A percentile compares a stretch with the other conserved stretches of the same genome.
These are phyloP conservation scores for Alternaria infectoria DNA, from an alignment of 2,329 filamentous ascomycete species.

Conservation along the genomic window DNA sequence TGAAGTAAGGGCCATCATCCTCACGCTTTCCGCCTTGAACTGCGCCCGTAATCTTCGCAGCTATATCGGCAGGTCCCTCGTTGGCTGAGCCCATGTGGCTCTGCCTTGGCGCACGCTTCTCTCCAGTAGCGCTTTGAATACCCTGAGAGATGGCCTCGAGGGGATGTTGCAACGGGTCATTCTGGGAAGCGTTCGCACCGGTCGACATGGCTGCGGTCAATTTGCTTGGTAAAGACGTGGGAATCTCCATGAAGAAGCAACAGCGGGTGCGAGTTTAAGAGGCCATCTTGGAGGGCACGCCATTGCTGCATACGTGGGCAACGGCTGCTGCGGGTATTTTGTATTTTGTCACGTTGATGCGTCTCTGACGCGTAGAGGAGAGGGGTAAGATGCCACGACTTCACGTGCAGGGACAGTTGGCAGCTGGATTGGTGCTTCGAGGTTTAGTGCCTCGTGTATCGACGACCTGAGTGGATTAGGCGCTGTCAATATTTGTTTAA, in stretches of 20 bases:
- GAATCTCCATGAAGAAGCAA: slow-evolving; percentile 22
- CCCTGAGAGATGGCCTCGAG: slow-evolving; percentile 51
- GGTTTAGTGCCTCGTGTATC: not conserved
- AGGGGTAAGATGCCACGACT: not conserved
- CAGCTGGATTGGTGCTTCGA: not conserved
- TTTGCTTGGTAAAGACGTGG: slow-evolving; percentile 16
- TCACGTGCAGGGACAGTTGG: slow-evolving; percentile 3
- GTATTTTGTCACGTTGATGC: slow-evolving; percentile 26
- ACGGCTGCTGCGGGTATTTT: not conserved
- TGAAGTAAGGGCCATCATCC: slow-evolving; percentile 61
- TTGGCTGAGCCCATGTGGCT: slow-evolving; percentile 54
- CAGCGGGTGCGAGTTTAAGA: not conserved
- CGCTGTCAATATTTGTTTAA: not conserved
- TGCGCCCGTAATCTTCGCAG: slow-evolving; percentile 58
- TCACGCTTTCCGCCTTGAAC: slow-evolving; percentile 54
- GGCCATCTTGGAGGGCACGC: not conserved
- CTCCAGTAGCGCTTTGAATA: slow-evolving; percentile 49
- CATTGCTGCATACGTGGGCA: slow-evolving; percentile 6
- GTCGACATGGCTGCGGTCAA: slow-evolving; percentile 30
- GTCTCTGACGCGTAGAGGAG: slow-evolving; percentile 21
- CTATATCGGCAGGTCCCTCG: slow-evolving; percentile 60
- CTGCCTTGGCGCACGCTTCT: slow-evolving; percentile 47
- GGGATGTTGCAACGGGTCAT: slow-evolving; percentile 48
- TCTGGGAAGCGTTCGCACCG: slow-evolving; percentile 41
- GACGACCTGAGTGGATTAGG: not conserved